Base-by-base conservation (phyloP, 805 yeast genomes). In the Saccharomycopsis vini region DNA sequence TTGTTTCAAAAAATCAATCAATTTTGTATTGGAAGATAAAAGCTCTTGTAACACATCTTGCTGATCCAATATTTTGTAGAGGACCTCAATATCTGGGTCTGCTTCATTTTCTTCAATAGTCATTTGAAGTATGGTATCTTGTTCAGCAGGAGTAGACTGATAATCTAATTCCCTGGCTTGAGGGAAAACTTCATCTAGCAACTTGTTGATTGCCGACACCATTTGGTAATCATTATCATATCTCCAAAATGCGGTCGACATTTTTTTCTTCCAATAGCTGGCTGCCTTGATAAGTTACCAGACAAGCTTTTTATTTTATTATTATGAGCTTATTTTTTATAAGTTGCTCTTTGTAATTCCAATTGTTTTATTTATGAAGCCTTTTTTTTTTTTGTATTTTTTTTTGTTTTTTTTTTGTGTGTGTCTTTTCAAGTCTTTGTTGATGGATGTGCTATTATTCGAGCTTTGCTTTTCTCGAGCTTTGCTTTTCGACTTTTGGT, bases 1-100 rank as follows among this genome's bases (percentile, higher is more conserved):
- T 56, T 84, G 85, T 50, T 90, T 72, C 44, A 92, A 67, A 54
- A 80, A 80, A 54, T 87, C 92, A 32, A 89, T 69, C 40, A 92
- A 70, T 56, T 82, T 81, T 36, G 80, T 71, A 59, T 83, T 83
- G 16, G 87, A 79, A 19, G 81, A 75, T 50, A 81, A 63, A 30
- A 86, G 64, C 57, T 85, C 92, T 46, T 83, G 83, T 22, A 83
- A 66, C 23, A 86, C 61, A 46, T 81, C 89, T 37, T 77, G 81
- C 53, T 84, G 90, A 56, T 82, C 88, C 49, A 86, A 64, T 36
- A 86, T 61, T 39, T 80, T 81, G 37, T 73, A 77, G 47, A 78
- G 60, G 4, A 67, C 61, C 16, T 35, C 23, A 5, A 43, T 45
- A 22, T 55, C 54, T 29, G 52, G 37, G 15, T 39, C 39, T 3